These are phyloP conservation scores for Boletus coccyginus DNA, from an alignment of 768 basidiomycete species.

Conservation along the genomic window DNA sequence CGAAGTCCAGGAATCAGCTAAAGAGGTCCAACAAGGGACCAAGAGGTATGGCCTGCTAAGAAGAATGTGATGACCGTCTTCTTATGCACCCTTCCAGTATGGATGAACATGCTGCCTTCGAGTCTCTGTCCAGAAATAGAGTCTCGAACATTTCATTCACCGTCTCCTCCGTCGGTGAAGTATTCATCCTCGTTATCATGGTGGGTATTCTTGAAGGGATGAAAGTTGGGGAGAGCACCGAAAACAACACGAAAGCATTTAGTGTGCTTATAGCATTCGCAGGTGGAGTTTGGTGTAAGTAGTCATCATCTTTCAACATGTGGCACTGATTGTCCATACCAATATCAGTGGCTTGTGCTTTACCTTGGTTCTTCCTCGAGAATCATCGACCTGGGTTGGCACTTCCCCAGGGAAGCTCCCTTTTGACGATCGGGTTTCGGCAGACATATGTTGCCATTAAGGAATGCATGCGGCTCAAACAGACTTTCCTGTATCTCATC, in stretches of 20 bases:
- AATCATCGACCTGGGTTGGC: constrained; percentile 63
- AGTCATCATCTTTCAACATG: not conserved
- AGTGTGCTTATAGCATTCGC: constrained; percentile 77
- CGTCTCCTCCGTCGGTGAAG: constrained; percentile 66
- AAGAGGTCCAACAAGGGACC: constrained; percentile 35
- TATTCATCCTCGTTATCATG: constrained; percentile 68
- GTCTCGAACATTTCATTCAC: constrained; percentile 76
- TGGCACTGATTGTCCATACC: not conserved
- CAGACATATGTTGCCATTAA: constrained; percentile 61
- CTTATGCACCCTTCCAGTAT: constrained; percentile 25
- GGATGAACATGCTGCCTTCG: constrained; percentile 51
- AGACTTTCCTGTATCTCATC: constrained; percentile 70
- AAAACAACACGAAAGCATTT: constrained; percentile 74
- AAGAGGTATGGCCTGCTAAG: constrained; percentile 42
- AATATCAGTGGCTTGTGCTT: constrained; percentile 53
- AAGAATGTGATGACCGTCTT: not conserved
- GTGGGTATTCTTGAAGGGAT: constrained; percentile 71
- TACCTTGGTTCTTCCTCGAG: constrained; percentile 74
- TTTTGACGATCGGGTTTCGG: constrained; percentile 64
- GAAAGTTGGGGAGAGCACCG: constrained; percentile 55
- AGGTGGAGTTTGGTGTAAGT: constrained; percentile 71
- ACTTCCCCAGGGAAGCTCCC: constrained; percentile 51
- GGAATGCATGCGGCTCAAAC: constrained; percentile 66
- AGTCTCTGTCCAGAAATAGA: constrained; percentile 67
- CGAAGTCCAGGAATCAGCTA: constrained; percentile 56